These are phyloP conservation scores for Senna tora DNA, from an alignment of 306 rosid genomes.

Conservation along the genomic window DNA sequence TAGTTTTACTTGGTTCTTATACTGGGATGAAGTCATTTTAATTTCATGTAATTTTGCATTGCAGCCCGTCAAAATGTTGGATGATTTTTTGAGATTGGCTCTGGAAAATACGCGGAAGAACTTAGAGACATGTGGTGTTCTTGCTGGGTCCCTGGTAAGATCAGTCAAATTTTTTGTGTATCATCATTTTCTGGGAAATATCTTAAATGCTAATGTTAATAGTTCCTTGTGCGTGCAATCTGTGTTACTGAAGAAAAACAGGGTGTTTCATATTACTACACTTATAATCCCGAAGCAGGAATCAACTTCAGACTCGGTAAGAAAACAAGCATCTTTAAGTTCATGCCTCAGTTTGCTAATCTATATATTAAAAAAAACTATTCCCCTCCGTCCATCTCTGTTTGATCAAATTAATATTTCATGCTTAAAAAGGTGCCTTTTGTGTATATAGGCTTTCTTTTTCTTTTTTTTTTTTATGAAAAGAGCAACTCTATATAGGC, in stretches of 20 bases:
- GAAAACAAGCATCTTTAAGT: constrained; percentile 39
- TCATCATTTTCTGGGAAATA: constrained; percentile 33
- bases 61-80: constrained; percentile 96
- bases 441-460: constrained; percentile 5
- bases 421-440: constrained; percentile 8
- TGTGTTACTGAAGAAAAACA: constrained; percentile 79
- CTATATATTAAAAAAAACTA: constrained; percentile 19
- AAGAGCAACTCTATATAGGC: too few species aligned
- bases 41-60: constrained; percentile 28
- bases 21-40: constrained; percentile 26
- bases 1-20: constrained; percentile 22
- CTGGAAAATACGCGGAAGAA: constrained; percentile 77
- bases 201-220: constrained; percentile 34
- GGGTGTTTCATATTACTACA: constrained; percentile 90
- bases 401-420: constrained; percentile 1
- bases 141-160: constrained; percentile 95
- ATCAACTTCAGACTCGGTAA: constrained; percentile 95
- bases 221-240: constrained; percentile 40
- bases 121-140: constrained; percentile 93
- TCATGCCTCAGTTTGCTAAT: constrained; percentile 26
- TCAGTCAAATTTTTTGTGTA: constrained; percentile 23
- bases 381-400: neutral
- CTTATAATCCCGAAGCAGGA: constrained; percentile 98
- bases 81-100: constrained; percentile 90
- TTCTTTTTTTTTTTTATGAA: too few species aligned